phyloP scores from a whole-genome alignment of 2,329 filamentous ascomycete genomes.

The Penicillium brevicompactum region DNA sequence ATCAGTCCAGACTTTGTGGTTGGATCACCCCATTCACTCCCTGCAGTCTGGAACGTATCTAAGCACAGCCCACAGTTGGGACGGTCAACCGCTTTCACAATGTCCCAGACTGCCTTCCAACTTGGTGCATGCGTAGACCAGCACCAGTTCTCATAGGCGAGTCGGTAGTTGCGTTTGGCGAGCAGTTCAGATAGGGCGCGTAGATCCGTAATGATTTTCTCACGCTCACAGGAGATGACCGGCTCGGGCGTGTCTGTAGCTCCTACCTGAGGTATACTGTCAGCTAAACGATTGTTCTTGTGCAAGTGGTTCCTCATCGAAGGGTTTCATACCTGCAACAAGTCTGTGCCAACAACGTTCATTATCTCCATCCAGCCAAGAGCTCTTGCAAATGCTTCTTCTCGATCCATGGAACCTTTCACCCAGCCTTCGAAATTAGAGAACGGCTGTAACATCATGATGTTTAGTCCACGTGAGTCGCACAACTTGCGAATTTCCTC shows the following conservation, averaged over 20 bases:
- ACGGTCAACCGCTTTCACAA: slow-evolving; percentile 64
- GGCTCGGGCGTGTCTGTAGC: slow-evolving; percentile 63
- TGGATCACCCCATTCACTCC: slow-evolving; percentile 73
- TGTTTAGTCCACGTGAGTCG: slow-evolving; percentile 55
- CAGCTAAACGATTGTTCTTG: background rate
- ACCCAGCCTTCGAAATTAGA: slow-evolving; percentile 77
- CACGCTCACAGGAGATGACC: slow-evolving; percentile 53
- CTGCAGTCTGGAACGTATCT: slow-evolving; percentile 75
- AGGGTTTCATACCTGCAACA: slow-evolving; percentile 62
- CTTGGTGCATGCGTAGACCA: slow-evolving; percentile 71
- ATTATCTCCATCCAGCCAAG: slow-evolving; percentile 72
- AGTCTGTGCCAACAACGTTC: slow-evolving; percentile 67
- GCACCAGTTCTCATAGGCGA: slow-evolving; percentile 83
- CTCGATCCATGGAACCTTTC: slow-evolving; percentile 57
- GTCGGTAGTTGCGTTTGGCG: slow-evolving; percentile 56
- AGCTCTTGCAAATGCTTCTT: slow-evolving; percentile 65
- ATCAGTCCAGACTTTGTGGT: slow-evolving; percentile 63
- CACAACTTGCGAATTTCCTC: slow-evolving; percentile 58
- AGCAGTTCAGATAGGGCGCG: slow-evolving; percentile 65
- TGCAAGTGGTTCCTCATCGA: background rate
- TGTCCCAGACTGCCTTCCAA: slow-evolving; percentile 71
- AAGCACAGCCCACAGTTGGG: slow-evolving; percentile 73
- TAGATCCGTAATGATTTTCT: slow-evolving; percentile 62
- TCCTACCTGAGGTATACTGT: slow-evolving; percentile 49
- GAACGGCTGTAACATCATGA: slow-evolving; percentile 76